Base-by-base conservation (phyloP, 306 rosid species). In the Casuarina cunninghamiana region DNA sequence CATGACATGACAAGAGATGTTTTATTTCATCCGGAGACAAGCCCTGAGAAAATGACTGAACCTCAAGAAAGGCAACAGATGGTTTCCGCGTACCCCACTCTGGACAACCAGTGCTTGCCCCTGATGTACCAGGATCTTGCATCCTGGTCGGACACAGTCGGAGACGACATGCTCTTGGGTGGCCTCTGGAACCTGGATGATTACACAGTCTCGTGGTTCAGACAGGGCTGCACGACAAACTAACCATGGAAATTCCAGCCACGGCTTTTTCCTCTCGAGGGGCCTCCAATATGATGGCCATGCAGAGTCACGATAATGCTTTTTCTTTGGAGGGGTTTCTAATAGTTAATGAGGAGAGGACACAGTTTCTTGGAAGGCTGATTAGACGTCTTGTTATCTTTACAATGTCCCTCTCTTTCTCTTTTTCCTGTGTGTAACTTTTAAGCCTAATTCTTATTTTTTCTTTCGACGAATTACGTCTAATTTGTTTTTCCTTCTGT, bases 151-250 rank as follows among this genome's bases (percentile, higher is more conserved):
- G 78, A 85, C 35, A 53, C 74, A 35, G 35, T 32, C n/a, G 74
- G 3, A 37, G 85, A 83, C 70, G 83, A 73, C 73, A 83, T 57
- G 37, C 35, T 77, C 2, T 86, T 73, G 88, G 79, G 50, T 43
- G 71, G 72, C 63, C 87, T 83, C 7, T 90, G 92, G 95, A 79
- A 88, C 73, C 81, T 88, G 2, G 91, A 81, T 17, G 9, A 46
- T 19, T 50, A 49, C 74, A 50, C 15, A 62, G 48, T 21, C 53
- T 71, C 51, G 60, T 1, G 0, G 75, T 61, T 44, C 51, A 44
- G 15, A 69, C 32, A 19, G 41, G 57, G 41, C 80, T 55, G 69
- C 66, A 72, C 76, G 53, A n/a, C 79, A 71, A 73, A 70, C 48
- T 11, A 53, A 73, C 74, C 41, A 35, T 48, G 48, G 75, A 74